These are phyloP conservation scores for Candida pini DNA, from an alignment of 805 yeast genomes.

Conservation along the genomic window DNA sequence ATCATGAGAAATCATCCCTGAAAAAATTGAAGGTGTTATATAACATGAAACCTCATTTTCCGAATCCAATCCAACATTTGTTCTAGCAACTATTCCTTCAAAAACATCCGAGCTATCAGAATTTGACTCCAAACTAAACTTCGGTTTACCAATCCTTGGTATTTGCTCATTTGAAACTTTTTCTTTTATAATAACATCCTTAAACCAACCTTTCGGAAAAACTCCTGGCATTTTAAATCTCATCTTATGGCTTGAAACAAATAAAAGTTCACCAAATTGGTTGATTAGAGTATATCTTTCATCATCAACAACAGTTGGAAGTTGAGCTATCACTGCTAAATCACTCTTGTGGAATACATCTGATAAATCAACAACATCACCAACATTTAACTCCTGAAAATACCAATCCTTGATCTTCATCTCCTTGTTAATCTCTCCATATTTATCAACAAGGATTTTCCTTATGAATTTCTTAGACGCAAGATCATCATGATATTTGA, in stretches of 20 bases:
- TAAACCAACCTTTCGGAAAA: constrained; percentile 35
- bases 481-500: constrained; percentile 14
- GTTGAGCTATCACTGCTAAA: constrained; percentile 48
- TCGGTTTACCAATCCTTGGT: constrained; percentile 29
- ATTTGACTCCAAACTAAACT: constrained; percentile 27
- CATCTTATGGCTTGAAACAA: constrained; percentile 39
- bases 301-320: constrained; percentile 45
- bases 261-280: constrained; percentile 51
- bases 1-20: constrained; percentile 25
- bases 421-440: constrained; percentile 2
- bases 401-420: constrained; percentile 19
- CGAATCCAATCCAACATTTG: constrained; percentile 1
- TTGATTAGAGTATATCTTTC: constrained; percentile 53
- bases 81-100: constrained; percentile 23
- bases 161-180: constrained; percentile 6
- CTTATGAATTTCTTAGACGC: constrained; percentile 4
- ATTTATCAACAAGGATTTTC: constrained; percentile 2
- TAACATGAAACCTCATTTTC: constrained; percentile 20
- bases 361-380: constrained; percentile 58
- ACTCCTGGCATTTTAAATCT: constrained; percentile 50
- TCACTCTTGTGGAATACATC: constrained; percentile 36
- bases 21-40: constrained; percentile 27
- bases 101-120: constrained; percentile 22
- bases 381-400: constrained; percentile 35
- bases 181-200: constrained; percentile 26